phyloP scores from a whole-genome alignment of 208 protist species.

The Acanthamoeba sp. region DNA sequence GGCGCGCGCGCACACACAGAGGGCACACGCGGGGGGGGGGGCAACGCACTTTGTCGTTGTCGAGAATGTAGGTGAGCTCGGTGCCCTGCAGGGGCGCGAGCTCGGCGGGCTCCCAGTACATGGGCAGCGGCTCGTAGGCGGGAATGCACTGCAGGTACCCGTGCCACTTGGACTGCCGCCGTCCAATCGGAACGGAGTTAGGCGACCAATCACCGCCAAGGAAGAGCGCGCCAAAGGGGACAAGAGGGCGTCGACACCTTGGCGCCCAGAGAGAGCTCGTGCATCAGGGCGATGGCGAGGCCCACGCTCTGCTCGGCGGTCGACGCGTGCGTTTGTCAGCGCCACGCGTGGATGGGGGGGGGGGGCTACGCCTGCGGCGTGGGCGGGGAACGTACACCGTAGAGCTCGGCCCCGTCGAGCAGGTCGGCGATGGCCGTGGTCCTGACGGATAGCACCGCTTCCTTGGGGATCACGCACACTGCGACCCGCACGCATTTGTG shows the following conservation, averaged over 20 bases:
- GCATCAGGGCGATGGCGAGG: neutral
- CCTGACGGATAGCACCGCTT: neutral
- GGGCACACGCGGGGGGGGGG: too few species aligned
- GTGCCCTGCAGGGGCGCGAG: neutral
- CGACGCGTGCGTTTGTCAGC: neutral
- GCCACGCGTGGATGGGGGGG: too few species aligned
- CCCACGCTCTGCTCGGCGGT: neutral
- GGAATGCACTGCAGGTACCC: neutral
- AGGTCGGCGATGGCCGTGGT: neutral
- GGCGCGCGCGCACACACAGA: too few species aligned
- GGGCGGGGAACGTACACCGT: neutral
- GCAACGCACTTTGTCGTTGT: neutral
- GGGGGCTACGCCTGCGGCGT: too few species aligned
- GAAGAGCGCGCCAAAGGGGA: too few species aligned
- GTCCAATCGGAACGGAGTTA: neutral
- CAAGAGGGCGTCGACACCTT: neutral
- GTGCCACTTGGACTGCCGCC: neutral
- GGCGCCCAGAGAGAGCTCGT: neutral
- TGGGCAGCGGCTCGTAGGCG: neutral
- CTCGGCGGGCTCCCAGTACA: neutral
- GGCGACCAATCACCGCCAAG: too few species aligned
- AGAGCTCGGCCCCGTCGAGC: neutral
- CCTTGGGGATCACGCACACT: neutral
- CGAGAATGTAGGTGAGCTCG: neutral
- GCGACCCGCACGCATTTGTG: too few species aligned